Base-by-base conservation (phyloP, 1,284 basidiomycete species). In the Uromyces viciae-fabae region DNA sequence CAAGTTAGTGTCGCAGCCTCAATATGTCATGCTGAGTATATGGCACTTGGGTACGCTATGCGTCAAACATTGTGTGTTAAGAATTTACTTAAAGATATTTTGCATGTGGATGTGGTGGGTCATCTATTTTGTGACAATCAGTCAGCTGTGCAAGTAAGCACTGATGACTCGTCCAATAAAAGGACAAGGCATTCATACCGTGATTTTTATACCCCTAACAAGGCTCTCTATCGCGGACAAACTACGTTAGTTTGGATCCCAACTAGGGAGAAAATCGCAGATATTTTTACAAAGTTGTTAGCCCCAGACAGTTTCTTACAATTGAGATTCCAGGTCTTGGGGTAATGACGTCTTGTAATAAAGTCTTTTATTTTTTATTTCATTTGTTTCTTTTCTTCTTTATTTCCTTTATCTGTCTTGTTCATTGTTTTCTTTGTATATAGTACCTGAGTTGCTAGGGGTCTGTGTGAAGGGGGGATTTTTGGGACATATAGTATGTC, bases 11-110 rank as follows among this genome's bases (percentile, higher is more conserved):
- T 71, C 3, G 68, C 38, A 8, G 22, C 49, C n/a, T 31, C 43
- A 17, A 74, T 25, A 3, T 74, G 7, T 25, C 71, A 74, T 31
- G 71, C 43, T 17, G 71, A 72, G 31, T 72, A 46, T 33, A 74
- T 74, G 71, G 71, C 71, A 11, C 31, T 69, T 17, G 64, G 64
- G 8, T 36, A 11, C 11, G 58, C 15, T 17, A 43, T 40, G n/a
- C 14, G 33, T 9, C 36, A 40, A 22, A 40, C 22, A 22, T 31
- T 54, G 28, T 74, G 71, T 42, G 52, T 74, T 15, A 7, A 36
- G 25, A 52, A 74, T 31, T 17, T 74, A 19, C 15, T 74, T 54
- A 25, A 74, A 28, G 71, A 74, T 54, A 3, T 74, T 5, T 8
- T 33, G 17, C 25, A 49, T 11, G 43, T 31, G 11, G 15, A 3